phyloP scores from a whole-genome alignment of 2,329 filamentous ascomycete genomes.

The Claviceps sorghi region DNA sequence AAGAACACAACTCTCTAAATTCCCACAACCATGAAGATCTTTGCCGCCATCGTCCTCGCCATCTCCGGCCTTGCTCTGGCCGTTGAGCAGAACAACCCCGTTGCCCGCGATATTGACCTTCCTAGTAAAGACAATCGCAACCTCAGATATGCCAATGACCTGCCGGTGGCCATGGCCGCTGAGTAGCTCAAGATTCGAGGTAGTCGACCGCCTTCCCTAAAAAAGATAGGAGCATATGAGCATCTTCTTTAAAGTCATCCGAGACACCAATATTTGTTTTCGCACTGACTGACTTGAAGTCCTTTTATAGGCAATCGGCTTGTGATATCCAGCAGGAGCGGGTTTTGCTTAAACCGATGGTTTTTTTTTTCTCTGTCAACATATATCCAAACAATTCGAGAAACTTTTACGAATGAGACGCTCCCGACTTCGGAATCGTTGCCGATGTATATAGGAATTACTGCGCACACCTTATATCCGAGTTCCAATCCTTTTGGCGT shows the following conservation, averaged over 20 bases:
- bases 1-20: background rate
- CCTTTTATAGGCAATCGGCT: no score
- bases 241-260: no score
- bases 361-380: no score
- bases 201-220: no score
- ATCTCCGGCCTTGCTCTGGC: slow-evolving; percentile 1
- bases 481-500: background rate
- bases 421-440: background rate
- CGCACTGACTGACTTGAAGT: background rate
- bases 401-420: background rate
- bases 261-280: background rate
- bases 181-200: background rate
- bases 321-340: no score
- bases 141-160: slow-evolving; percentile 2
- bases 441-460: background rate
- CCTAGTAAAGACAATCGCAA: slow-evolving; percentile 5
- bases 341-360: no score
- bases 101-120: background rate
- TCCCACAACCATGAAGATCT: background rate
- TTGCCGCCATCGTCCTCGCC: background rate
- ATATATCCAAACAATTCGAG: background rate
- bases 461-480: background rate
- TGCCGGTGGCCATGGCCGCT: background rate
- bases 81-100: background rate
- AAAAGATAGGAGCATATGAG: background rate